phyloP scores from a whole-genome alignment of 1,139 yeast genomes.

The Hansenula sp. region DNA sequence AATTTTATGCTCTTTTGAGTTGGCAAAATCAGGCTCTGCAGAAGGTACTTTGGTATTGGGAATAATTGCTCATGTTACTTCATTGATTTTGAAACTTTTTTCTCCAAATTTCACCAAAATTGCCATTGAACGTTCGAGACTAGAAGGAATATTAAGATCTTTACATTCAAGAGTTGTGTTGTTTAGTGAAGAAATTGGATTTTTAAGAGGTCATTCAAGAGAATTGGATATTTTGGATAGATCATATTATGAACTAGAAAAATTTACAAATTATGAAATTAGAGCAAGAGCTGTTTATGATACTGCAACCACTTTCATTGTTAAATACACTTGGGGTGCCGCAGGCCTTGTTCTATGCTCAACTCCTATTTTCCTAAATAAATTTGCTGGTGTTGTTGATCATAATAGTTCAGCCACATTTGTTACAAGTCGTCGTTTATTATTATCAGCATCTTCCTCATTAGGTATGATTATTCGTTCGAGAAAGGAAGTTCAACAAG shows the following conservation, averaged over 20 bases:
- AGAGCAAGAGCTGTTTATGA: slow-evolving; percentile 74
- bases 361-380: slow-evolving; percentile 78
- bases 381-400: slow-evolving; percentile 44
- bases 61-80: slow-evolving; percentile 75
- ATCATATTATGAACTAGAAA: slow-evolving; percentile 76
- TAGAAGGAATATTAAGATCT: slow-evolving; percentile 83
- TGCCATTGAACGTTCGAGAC: slow-evolving; percentile 71
- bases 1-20: slow-evolving; percentile 75
- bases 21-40: slow-evolving; percentile 74
- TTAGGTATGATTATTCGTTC: slow-evolving; percentile 84
- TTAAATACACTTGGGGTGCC: slow-evolving; percentile 95
- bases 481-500: slow-evolving; percentile 78
- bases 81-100: slow-evolving; percentile 65
- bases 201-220: slow-evolving; percentile 75
- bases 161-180: slow-evolving; percentile 78
- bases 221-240: slow-evolving; percentile 78
- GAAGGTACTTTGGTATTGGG: slow-evolving; percentile 87
- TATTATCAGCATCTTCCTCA: slow-evolving; percentile 84
- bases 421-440: slow-evolving; percentile 84
- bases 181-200: slow-evolving; percentile 83
- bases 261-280: slow-evolving; percentile 74
- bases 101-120: slow-evolving; percentile 90
- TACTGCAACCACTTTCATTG: slow-evolving; percentile 77
- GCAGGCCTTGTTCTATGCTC: slow-evolving; percentile 87
- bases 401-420: slow-evolving; percentile 64